Evolutionary conservation across 495 filamentous ascomycete species (phyloP).

Genomic region (Xylaria grammica): DNA sequence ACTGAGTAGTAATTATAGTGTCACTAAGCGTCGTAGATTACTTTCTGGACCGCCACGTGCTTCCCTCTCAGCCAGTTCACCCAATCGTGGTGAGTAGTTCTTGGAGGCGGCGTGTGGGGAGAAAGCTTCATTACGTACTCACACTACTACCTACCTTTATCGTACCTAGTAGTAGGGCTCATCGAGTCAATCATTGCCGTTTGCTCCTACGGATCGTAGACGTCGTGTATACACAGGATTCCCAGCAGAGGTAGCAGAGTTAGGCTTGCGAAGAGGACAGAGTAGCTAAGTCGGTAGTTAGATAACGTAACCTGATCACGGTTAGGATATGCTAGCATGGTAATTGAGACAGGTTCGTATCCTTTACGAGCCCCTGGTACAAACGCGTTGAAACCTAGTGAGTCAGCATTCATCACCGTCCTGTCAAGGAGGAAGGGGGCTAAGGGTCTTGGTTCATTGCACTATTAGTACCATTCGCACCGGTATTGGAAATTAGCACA

Average conservation of each 20-base stretch:
- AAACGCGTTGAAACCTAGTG: neutral
- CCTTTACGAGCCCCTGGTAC: neutral
- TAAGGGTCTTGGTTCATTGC: neutral
- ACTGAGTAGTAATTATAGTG: constrained; percentile 11
- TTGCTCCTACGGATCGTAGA: neutral
- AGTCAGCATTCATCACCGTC: neutral
- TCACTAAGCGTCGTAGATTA: neutral
- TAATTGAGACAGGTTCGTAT: too few relatives aligned
- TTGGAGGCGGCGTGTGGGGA: too few relatives aligned
- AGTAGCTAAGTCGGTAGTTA: too few relatives aligned
- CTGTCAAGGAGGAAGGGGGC: neutral
- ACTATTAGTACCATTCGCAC: neutral
- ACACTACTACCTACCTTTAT: too few relatives aligned
- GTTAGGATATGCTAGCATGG: neutral
- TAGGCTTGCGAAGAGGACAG: neutral
- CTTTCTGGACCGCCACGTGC: neutral
- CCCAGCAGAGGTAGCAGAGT: neutral
- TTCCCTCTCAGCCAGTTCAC: too few relatives aligned
- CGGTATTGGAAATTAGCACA: constrained; percentile 5
- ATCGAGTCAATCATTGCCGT: neutral
- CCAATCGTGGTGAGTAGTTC: too few relatives aligned
- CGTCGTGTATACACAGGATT: too few relatives aligned
- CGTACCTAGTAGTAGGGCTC: neutral
- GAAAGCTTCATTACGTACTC: too few relatives aligned
- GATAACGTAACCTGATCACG: neutral